Base-by-base conservation (phyloP, 2,329 filamentous ascomycete genomes). In the Emergomyces orientalis region DNA sequence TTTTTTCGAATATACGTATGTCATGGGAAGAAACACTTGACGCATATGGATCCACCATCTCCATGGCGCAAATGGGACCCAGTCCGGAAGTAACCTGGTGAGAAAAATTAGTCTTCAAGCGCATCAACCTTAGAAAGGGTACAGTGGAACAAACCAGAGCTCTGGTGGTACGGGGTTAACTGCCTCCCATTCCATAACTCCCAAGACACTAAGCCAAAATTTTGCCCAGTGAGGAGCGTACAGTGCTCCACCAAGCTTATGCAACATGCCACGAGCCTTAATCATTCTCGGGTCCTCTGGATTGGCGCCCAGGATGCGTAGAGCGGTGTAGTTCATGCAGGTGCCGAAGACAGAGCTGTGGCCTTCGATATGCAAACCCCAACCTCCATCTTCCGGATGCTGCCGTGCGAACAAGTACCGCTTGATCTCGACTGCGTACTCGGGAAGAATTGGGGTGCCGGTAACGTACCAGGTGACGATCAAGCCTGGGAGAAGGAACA, bases 1-100 rank as follows among this genome's bases (percentile, higher is more conserved):
- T 66, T 82, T 82, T 78, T 88, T 91, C 0, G 91, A 96, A 79
- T 89, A 96, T 51, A 97, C 76, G 71, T 89, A 97, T 0, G 88
- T 86, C 91, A 97, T 97, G 5, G 92, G 88, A 58, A 96, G 74
- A 71, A 93, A 96, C n/a, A 99, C 92, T 76, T 89, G 86, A n/a
- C 94, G 90, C 75, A 97, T 97, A 70, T 99, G 94, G 70, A 97
- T 90, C 93, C 92, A 97, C 92, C 93, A 97, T 67, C 91, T 82
- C 91, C 91, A 96, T 0, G 93, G 93, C 5, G 91, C 86, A 71
- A 96, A 83, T 0, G 92, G 92, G 2, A 91, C 83, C 91, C 91
- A 96, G 74, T 96, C 90, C 0, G 92, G 92, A 3, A 97, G 78
- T 49, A 96, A 81, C 80, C 80, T 82, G 62, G 3, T 43, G 2